phyloP scores from a whole-genome alignment of 495 filamentous ascomycete species.

The Penicillium coprophilum region DNA sequence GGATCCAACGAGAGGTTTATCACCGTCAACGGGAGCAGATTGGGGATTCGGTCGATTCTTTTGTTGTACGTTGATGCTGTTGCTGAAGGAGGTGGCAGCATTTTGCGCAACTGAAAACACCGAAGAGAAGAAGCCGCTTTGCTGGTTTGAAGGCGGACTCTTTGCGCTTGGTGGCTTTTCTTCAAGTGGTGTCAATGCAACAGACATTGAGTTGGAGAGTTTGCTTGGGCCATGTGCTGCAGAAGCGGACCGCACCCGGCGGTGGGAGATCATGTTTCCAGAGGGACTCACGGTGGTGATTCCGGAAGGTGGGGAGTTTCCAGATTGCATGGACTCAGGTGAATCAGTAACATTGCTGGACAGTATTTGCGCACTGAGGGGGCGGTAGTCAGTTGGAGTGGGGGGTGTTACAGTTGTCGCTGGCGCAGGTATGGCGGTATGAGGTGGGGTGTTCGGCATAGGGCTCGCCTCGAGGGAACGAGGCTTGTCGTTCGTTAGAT shows the following conservation, averaged over 20 bases:
- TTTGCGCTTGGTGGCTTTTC: slow-evolving; percentile 54
- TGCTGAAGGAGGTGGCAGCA: slow-evolving; percentile 83
- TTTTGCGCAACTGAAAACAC: slow-evolving; percentile 93
- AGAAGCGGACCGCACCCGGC: slow-evolving; percentile 66
- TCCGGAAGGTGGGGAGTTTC: slow-evolving; percentile 32
- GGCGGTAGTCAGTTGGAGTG: slow-evolving; percentile 44
- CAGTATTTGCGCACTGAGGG: slow-evolving; percentile 21
- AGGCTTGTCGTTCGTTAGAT: slow-evolving; percentile 32
- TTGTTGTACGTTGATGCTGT: slow-evolving; percentile 65
- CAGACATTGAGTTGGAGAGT: slow-evolving; percentile 72
- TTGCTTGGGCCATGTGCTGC: slow-evolving; percentile 76
- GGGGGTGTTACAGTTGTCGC: slow-evolving; percentile 57
- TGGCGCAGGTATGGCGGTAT: slow-evolving; percentile 43
- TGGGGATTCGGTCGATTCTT: slow-evolving; percentile 38
- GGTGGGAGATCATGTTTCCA: slow-evolving; percentile 76
- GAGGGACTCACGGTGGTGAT: slow-evolving; percentile 49
- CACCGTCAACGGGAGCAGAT: slow-evolving; percentile 26
- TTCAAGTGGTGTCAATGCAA: slow-evolving; percentile 67
- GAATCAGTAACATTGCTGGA: slow-evolving; percentile 36
- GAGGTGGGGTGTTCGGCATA: slow-evolving; percentile 46
- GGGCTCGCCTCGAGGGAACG: slow-evolving; percentile 27
- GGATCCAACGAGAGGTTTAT: slow-evolving; percentile 22
- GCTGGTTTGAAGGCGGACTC: slow-evolving; percentile 36
- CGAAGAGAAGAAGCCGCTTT: slow-evolving; percentile 83
- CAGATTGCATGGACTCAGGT: slow-evolving; percentile 34